Evolutionary conservation across 345 rosid species (phyloP).

Genomic region (Moricandia moricandioides): DNA sequence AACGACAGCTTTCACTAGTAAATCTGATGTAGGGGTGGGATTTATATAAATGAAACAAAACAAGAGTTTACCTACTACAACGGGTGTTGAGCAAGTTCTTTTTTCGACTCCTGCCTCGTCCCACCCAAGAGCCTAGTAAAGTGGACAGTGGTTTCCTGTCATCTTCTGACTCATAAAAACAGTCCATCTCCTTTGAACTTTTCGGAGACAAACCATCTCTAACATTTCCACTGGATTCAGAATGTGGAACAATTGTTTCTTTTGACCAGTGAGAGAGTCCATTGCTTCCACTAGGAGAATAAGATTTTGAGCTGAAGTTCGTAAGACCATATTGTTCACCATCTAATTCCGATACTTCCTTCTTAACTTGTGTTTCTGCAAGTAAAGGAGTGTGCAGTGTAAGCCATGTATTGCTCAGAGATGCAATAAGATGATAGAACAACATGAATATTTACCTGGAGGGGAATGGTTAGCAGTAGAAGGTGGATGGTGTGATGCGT

Average conservation of each 20-base stretch:
- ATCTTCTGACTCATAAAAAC: conserved; percentile 42
- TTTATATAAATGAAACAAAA: conserved; percentile 21
- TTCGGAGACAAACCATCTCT: conserved; percentile 8
- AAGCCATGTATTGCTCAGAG: neutral
- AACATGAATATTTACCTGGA: conserved; percentile 42
- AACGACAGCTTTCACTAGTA: conserved; percentile 19
- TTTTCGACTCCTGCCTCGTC: conserved; percentile 38
- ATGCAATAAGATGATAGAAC: conserved; percentile 8
- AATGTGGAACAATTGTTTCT: conserved; percentile 39
- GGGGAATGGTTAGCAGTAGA: conserved; percentile 48
- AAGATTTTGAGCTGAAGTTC: conserved; percentile 60
- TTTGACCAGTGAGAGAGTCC: conserved; percentile 55
- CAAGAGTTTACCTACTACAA: conserved; percentile 35
- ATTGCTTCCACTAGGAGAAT: conserved; percentile 58
- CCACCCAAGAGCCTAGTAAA: conserved; percentile 30
- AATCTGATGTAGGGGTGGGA: conserved; percentile 36
- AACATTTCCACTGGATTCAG: conserved; percentile 24
- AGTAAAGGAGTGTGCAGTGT: no score
- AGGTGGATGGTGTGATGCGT: conserved; percentile 52
- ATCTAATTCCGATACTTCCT: conserved; percentile 45
- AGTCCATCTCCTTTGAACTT: conserved; percentile 26
- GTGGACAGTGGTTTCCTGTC: conserved; percentile 48
- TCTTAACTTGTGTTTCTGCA: conserved; percentile 63
- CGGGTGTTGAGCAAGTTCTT: conserved; percentile 48
- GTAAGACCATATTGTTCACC: conserved; percentile 28